These are phyloP conservation scores for Amoebophrya sp. DNA, from an alignment of 169 alveolate genomes.

Conservation along the genomic window DNA sequence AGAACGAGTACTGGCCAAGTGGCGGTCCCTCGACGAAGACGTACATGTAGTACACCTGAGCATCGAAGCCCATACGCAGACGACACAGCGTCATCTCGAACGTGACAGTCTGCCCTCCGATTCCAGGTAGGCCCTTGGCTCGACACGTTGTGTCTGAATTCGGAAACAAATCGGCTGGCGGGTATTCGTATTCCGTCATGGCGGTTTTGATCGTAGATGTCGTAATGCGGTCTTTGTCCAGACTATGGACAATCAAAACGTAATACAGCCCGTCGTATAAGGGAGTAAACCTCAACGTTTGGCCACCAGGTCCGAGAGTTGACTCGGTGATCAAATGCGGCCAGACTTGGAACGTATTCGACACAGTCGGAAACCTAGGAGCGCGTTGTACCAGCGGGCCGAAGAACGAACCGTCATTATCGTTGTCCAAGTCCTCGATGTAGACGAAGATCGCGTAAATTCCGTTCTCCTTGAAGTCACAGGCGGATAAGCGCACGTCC, in stretches of 20 bases:
- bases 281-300: background rate
- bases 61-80: background rate
- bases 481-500: background rate
- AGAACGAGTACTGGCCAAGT: background rate
- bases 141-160: slow-evolving; percentile 9
- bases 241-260: background rate
- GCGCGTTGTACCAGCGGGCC: slow-evolving; percentile 14
- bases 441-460: slow-evolving; percentile 17
- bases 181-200: background rate
- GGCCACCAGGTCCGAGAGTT: background rate
- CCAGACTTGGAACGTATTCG: slow-evolving; percentile 1
- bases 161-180: background rate
- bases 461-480: slow-evolving; percentile 11
- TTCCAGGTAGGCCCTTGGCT: background rate
- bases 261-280: slow-evolving; percentile 1
- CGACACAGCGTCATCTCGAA: slow-evolving; percentile 10
- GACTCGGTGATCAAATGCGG: slow-evolving; percentile 8
- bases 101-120: background rate
- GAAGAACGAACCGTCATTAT: background rate
- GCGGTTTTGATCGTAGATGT: background rate
- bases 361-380: background rate
- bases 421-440: background rate
- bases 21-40: slow-evolving; percentile 17
- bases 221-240: background rate
- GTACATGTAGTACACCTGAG: background rate